A percentile compares a stretch with the other conserved stretches of the same genome.
Conservation (phyloP, 106 monocot species). For the Narthecium ossifragum region DNA sequence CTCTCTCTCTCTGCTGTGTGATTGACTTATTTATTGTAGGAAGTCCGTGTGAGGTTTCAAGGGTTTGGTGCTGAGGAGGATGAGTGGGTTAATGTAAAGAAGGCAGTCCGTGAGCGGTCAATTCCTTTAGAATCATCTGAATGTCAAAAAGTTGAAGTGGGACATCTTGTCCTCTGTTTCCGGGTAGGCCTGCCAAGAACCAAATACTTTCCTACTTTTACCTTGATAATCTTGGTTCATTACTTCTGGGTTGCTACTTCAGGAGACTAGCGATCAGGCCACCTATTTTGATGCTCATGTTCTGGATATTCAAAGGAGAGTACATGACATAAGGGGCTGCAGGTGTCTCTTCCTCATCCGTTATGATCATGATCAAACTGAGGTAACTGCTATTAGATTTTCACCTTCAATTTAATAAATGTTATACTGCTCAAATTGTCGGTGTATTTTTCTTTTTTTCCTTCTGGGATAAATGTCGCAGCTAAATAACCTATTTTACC, state of each 20-base stretch:
- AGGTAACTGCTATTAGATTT: constrained; percentile 23
- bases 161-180: constrained; percentile 76
- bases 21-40: constrained; percentile 47
- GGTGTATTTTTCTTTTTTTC: background rate
- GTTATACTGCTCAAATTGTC: background rate
- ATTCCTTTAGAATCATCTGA: constrained; percentile 65
- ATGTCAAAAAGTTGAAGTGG: constrained; percentile 47
- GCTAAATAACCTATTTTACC: too few relatives aligned
- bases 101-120: constrained; percentile 53
- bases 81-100: constrained; percentile 73
- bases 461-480: too few relatives aligned
- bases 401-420: background rate
- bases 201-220: background rate
- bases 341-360: constrained; percentile 60
- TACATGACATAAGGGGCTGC: constrained; percentile 81
- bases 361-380: constrained; percentile 47
- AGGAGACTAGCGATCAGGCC: constrained; percentile 53
- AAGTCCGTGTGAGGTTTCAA: constrained; percentile 59
- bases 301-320: constrained; percentile 44
- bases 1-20: too few relatives aligned
- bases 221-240: background rate
- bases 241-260: background rate
- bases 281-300: constrained; percentile 67
- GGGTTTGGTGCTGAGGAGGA: constrained; percentile 69
- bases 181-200: constrained; percentile 24